Conservation (phyloP, 2,329 filamentous ascomycete species). For the Zopfia rhizophila region DNA sequence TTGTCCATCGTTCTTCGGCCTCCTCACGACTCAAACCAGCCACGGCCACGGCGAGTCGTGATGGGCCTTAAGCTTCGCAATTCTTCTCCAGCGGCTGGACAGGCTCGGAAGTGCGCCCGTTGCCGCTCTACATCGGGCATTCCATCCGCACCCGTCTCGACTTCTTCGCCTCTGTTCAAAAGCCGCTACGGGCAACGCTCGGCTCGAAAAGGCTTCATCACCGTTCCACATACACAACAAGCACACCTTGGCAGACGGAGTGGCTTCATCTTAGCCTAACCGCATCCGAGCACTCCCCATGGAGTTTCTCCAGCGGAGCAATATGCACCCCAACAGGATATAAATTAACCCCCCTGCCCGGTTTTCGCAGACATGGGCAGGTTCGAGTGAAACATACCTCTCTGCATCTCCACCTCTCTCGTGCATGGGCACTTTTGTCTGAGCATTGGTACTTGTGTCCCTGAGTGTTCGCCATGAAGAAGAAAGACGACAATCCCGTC, state of each 20-base stretch:
- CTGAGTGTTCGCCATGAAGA: slow-evolving; percentile 16
- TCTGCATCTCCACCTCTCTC: slow-evolving; percentile 4
- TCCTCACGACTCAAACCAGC: slow-evolving; percentile 15
- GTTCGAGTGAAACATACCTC: too few species aligned
- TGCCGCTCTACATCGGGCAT: slow-evolving; percentile 24
- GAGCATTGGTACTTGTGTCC: neutral
- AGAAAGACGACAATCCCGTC: slow-evolving; percentile 27
- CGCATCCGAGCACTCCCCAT: slow-evolving; percentile 30
- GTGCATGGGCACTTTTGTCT: slow-evolving; percentile 1
- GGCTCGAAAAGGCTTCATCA: slow-evolving; percentile 18
- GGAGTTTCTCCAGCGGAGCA: slow-evolving; percentile 32
- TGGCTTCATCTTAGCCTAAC: slow-evolving; percentile 23
- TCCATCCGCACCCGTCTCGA: slow-evolving; percentile 26
- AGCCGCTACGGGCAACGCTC: too few species aligned
- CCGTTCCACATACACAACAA: slow-evolving; percentile 24
- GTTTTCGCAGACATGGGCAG: slow-evolving; percentile 14
- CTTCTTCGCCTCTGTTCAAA: too few species aligned
- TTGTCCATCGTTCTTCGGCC: slow-evolving; percentile 6
- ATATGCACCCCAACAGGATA: slow-evolving; percentile 27
- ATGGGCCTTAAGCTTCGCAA: slow-evolving; percentile 5
- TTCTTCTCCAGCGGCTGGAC: neutral
- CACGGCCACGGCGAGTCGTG: slow-evolving; percentile 12
- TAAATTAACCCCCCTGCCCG: slow-evolving; percentile 34
- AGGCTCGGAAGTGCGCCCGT: slow-evolving; percentile 24
- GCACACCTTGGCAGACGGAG: slow-evolving; percentile 34